Evolutionary conservation across 2,329 filamentous ascomycete species (phyloP), one percentile per base, ranked within the genome.

Genomic region (Nemania sp.): DNA sequence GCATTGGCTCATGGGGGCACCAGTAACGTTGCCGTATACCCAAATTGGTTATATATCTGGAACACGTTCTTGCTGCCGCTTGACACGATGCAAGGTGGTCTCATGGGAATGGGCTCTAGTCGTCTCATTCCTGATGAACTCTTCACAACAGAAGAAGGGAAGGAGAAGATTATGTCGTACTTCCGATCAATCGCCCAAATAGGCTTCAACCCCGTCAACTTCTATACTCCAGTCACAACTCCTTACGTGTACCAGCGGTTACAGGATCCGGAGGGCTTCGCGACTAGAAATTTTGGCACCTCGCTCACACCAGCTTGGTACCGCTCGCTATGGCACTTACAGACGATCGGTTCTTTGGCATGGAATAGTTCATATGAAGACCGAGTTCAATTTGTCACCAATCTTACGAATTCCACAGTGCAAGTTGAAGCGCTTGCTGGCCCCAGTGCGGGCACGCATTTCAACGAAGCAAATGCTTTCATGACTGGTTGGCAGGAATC

Each of bases 401-500:
- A 52, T 14, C 36, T 57, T 11, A 61, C 59, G n/a, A 57, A 56
- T 15, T 49, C 48, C 15, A 61, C 59, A 2, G 43, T 57, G 6
- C 57, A 54, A 24, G 47, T 50, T 8, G 59, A 61, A 36, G 49
- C 39, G 15, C 41, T 61, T n/a, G 56, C 57, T 14, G 59, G 59
- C 12, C 45, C 51, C 28, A 12, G 26, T 3, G 49, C 51, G 3
- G 59, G 56, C 6, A 33, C 59, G 3, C 52, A 61, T 40, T 57
- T 56, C 56, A 61, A 61, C 22, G 59, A 61, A 39, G 59, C 59
- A 14, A 61, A 61, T 24, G 57, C 59, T n/a, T 61, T 60, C 42
- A 54, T 56, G 44, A 50, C 41, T 8, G 56, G 52, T 3, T 61
- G 59, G 59, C 57, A 57, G 24, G 34, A 55, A n/a, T 59, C 55